phyloP scores from a whole-genome alignment of 2,329 filamentous ascomycete species.

The Arthroderma sp. region DNA sequence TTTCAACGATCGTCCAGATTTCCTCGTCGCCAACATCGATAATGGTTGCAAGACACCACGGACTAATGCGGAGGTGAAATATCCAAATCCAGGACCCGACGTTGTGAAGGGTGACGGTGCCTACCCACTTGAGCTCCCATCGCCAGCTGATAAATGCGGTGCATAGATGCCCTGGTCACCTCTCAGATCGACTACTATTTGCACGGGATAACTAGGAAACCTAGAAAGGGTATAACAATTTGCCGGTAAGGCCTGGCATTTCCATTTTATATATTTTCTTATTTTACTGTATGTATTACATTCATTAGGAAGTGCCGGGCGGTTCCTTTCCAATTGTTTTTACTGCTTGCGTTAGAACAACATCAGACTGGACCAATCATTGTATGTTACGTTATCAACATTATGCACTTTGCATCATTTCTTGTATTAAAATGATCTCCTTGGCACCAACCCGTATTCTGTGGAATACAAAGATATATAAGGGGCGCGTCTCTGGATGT shows the following conservation, averaged over 20 bases:
- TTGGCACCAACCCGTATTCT: background rate
- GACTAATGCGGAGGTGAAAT: constrained; percentile 33
- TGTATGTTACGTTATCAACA: background rate
- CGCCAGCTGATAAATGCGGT: background rate
- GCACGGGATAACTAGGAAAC: background rate
- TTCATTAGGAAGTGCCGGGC: background rate
- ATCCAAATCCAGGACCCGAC: constrained; percentile 33
- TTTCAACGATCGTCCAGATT: constrained; percentile 17
- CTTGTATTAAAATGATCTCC: background rate
- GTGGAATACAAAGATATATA: background rate
- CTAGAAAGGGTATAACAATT: background rate
- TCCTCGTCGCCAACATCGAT: constrained; percentile 21
- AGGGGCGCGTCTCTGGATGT: too few species aligned
- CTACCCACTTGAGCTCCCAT: constrained; percentile 33
- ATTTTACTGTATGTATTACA: background rate
- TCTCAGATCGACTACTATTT: background rate
- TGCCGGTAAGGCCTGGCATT: background rate
- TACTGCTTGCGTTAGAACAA: background rate
- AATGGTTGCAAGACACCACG: constrained; percentile 25
- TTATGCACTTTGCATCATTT: background rate
- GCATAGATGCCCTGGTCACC: background rate
- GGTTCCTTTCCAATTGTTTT: background rate
- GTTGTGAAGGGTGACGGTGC: constrained; percentile 34
- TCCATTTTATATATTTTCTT: background rate
- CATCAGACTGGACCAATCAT: background rate